Conservation (phyloP, 306 rosid species). For the Carpinus fangiana region DNA sequence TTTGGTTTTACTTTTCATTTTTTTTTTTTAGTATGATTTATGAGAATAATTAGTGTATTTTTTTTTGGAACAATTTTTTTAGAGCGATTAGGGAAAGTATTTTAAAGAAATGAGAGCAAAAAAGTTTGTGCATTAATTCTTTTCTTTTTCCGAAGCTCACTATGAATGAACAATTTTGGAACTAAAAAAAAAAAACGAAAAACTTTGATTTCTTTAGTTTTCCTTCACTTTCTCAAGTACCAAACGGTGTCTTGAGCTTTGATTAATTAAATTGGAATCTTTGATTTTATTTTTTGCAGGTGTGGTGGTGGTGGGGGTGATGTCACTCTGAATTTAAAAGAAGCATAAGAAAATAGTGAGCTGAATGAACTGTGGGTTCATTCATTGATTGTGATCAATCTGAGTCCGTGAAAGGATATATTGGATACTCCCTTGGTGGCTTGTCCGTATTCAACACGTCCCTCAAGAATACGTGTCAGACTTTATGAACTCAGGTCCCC, state of each 20-base stretch:
- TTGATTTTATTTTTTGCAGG: slow-evolving; percentile 3
- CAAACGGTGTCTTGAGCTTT: slow-evolving; percentile 5
- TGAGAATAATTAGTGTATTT: no score
- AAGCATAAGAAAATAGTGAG: not conserved
- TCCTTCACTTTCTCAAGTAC: slow-evolving; percentile 22
- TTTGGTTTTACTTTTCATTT: not conserved
- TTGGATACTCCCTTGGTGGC: slow-evolving; percentile 29
- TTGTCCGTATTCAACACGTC: slow-evolving; percentile 28
- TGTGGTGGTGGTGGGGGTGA: slow-evolving; percentile 11
- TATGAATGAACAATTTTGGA: not conserved
- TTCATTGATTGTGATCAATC: slow-evolving; percentile 42
- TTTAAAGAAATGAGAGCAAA: no score
- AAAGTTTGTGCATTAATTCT: no score
- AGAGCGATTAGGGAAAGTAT: no score
- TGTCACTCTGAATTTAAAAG: not conserved
- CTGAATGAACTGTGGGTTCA: slow-evolving; percentile 40
- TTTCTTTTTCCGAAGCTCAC: no score
- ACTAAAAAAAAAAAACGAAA: not conserved
- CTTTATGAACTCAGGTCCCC: slow-evolving; percentile 19
- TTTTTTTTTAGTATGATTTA: not conserved
- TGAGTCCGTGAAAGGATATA: slow-evolving; percentile 41
- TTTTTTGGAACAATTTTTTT: no score
- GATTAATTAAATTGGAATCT: not conserved
- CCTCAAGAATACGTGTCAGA: slow-evolving; percentile 33
- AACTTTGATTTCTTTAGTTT: not conserved